Evolutionary conservation across 1,284 basidiomycete species (phyloP), one percentile per base, ranked within the genome.

Genomic region (Irpex sp.): DNA sequence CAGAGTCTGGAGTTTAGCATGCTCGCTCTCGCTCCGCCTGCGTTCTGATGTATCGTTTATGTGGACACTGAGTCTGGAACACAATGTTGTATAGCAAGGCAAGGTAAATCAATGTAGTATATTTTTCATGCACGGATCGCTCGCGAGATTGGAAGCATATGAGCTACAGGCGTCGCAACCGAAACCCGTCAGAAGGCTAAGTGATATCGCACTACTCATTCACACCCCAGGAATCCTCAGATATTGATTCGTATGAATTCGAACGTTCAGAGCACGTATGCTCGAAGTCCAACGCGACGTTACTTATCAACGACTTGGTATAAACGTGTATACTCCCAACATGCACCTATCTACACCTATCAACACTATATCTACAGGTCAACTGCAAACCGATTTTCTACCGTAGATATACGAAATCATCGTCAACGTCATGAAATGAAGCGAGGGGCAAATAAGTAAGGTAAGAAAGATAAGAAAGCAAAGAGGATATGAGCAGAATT

Each of bases 1-100:
- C 76, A 82, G 58, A 88, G 83, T 65, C 73, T 89, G 66, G 75
- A 82, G 46, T 89, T 91, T 69, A 88, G 79, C 64, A 72, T 77
- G 70, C 71, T 77, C 35, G 73, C 75, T 1, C 69, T 77, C 5
- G 71, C 65, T 35, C 65, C 69, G 36, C 66, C 67, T 9, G 58
- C 56, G 3, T 62, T 58, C 1, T 58, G n/a, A 50, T 11, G 8
- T 21, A 3, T 17, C 17, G 21, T 55, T 49, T 61, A 13, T 39
- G 47, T 60, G 19, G 9, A 53, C 11, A 31, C 21, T 21, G 31
- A 54, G 17, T 15, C 5, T 26, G 54, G 33, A 56, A 17, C 5
- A 4, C 31, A 31, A 26, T 56, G 26, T 33, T n/a, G 54, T 33
- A 56, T 26, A 56, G 31, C 17, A 56, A 15, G 1, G 6, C 49